Conservation (phyloP, 768 basidiomycete species). For the Lactarius sanguifluus region DNA sequence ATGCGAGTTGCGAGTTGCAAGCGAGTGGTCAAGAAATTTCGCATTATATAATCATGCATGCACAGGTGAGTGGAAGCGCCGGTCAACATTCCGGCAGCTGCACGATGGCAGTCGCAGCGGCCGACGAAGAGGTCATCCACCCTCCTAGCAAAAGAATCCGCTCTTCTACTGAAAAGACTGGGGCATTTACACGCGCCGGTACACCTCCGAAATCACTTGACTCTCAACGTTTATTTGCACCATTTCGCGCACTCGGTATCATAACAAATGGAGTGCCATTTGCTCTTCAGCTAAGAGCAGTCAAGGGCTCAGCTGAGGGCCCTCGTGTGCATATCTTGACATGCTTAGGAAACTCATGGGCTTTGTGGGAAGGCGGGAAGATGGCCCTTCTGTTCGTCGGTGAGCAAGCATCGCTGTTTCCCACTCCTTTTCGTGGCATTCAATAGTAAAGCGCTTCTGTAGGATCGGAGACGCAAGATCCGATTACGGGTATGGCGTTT, state of each 20-base stretch:
- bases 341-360: constrained; percentile 88
- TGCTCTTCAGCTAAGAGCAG: constrained; percentile 77
- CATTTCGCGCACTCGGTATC: constrained; percentile 93
- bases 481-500: constrained; percentile 75
- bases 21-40: not conserved
- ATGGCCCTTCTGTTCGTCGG: constrained; percentile 93
- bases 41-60: not conserved
- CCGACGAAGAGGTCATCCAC: constrained; percentile 10
- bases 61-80: not conserved
- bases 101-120: constrained; percentile 11
- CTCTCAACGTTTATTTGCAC: constrained; percentile 67
- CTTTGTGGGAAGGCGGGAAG: constrained; percentile 93
- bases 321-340: constrained; percentile 84
- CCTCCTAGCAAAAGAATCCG: constrained; percentile 22
- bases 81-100: no score
- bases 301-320: constrained; percentile 81
- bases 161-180: constrained; percentile 11
- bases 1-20: not conserved
- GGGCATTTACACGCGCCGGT: not conserved
- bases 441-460: constrained; percentile 18
- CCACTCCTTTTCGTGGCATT: not conserved
- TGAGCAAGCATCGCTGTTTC: constrained; percentile 43
- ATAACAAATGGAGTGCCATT: constrained; percentile 91
- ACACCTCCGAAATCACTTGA: constrained; percentile 10
- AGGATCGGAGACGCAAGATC: constrained; percentile 82